phyloP scores from a whole-genome alignment of 129 eudicot genomes.

The Ambrosia artemisiifolia region DNA sequence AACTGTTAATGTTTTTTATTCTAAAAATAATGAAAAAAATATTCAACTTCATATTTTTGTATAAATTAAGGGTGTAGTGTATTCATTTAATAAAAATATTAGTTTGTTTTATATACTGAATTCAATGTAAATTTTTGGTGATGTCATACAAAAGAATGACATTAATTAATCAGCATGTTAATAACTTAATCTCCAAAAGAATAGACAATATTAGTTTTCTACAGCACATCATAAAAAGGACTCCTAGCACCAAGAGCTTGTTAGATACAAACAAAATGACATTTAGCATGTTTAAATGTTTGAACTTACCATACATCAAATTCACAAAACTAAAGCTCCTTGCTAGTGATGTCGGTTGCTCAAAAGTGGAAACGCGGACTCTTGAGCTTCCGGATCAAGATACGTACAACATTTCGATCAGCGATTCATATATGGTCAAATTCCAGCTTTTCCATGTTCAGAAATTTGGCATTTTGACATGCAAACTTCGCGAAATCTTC shows the following conservation, averaged over 20 bases:
- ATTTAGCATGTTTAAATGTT: neutral
- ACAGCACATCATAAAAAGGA: neutral
- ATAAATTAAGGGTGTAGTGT: too few relatives aligned
- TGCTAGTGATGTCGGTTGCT: conserved; percentile 1
- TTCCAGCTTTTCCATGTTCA: conserved; percentile 10
- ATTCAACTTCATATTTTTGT: too few relatives aligned
- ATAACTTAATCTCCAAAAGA: neutral
- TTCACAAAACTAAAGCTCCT: conserved; percentile 6
- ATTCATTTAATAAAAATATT: too few relatives aligned
- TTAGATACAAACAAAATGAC: neutral
- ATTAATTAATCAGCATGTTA: neutral
- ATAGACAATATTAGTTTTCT: neutral
- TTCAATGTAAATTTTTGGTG: neutral
- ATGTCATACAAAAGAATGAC: too few relatives aligned
- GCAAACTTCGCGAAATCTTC: neutral
- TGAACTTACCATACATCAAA: neutral
- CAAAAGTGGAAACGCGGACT: neutral
- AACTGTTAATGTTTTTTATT: too few relatives aligned
- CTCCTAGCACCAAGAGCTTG: neutral
- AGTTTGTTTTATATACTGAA: too few relatives aligned
- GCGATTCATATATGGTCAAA: neutral
- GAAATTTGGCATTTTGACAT: conserved; percentile 19
- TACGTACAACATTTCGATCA: conserved; percentile 24
- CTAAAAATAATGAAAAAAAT: too few relatives aligned
- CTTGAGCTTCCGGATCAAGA: neutral